phyloP scores from a whole-genome alignment of 2,329 filamentous ascomycete species.

The Paraphaeosphaeria sporulosa region DNA sequence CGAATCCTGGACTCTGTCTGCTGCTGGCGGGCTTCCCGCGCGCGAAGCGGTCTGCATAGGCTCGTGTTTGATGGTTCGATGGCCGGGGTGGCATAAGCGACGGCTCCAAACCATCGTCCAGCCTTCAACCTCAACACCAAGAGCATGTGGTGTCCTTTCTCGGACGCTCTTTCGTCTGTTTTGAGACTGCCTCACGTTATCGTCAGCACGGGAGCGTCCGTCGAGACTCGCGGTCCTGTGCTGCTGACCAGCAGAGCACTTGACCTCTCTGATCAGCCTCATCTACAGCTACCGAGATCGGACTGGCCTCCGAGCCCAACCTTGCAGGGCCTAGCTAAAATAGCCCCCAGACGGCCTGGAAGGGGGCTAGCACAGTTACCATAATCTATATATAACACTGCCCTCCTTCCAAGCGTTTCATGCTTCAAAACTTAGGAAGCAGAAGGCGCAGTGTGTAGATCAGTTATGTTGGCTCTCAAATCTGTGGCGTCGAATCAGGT shows the following conservation, averaged over 20 bases:
- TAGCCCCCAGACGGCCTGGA: slow-evolving; percentile 6
- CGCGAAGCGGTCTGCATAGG: slow-evolving; percentile 6
- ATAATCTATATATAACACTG: slow-evolving; percentile 1
- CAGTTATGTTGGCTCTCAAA: background rate
- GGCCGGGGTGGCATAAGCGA: slow-evolving; percentile 10
- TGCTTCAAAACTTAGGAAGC: background rate
- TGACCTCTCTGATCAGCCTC: slow-evolving; percentile 8
- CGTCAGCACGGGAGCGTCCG: slow-evolving; percentile 25
- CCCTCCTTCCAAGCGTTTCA: background rate
- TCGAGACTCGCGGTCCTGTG: slow-evolving; percentile 23
- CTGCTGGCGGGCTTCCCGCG: slow-evolving; percentile 16
- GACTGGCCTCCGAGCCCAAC: slow-evolving; percentile 3
- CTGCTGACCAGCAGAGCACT: slow-evolving; percentile 9
- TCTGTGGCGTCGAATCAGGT: background rate
- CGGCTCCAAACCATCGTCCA: slow-evolving; percentile 7
- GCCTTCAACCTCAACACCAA: slow-evolving; percentile 9
- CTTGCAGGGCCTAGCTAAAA: background rate
- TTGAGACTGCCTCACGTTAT: slow-evolving; percentile 18
- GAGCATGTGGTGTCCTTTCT: slow-evolving; percentile 8
- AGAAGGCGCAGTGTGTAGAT: background rate
- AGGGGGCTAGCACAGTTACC: background rate
- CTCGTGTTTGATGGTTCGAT: slow-evolving; percentile 8
- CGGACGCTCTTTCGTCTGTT: slow-evolving; percentile 2
- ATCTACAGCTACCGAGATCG: slow-evolving; percentile 18
- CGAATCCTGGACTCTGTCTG: background rate